Evolutionary conservation across 2,329 filamentous ascomycete species (phyloP), one percentile per base, ranked within the genome.

Genomic region (Ustulina deusta): DNA sequence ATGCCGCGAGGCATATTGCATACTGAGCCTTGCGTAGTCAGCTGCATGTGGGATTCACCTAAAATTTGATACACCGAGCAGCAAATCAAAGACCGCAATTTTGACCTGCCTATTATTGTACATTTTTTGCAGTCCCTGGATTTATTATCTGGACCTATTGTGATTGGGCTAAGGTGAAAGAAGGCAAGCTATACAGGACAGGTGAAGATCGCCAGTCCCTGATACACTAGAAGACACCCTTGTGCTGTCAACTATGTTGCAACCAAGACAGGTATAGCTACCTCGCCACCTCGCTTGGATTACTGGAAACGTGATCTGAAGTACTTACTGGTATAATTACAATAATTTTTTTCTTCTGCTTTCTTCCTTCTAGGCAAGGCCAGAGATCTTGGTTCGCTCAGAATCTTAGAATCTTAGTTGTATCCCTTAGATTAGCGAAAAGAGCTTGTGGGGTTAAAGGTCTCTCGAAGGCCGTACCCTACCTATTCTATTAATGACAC

Each of bases 351-450:
- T n/a, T 2, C 10, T 55, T 13, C 32, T 32, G 3, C 10, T 34
- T 10, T 34, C 15, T 40, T 32, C 27, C 2, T 27, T n/a, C 17
- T 4, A 15, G 22, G 20, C 11, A 1, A 25, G 15, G 15, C 17
- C 6, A 13, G 22, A 61, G 48, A 61, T 61, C 48, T 54, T 61
- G 48, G 59, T 54, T 61, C 36, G 32, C 51, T 59, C 29, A n/a
- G 42, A 29, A n/a, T n/a, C n/a, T 32, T 13, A 34, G 11, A 38
- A 17, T 36, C 3, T 22, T 22, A 7, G 29, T 4, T 6, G 20
- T 27, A 27, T n/a, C 25, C 44, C 15, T 32, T 42, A 52, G 36
- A 61, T 52, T 60, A 38, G 44, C 44, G 57, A 48, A 48, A 34
- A 38, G 44, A 20, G 10, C 11, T 49, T 51, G 46, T 15, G 34